Base-by-base conservation (phyloP, 139 green algal species). In the Tetradesmus lagerheimii region DNA sequence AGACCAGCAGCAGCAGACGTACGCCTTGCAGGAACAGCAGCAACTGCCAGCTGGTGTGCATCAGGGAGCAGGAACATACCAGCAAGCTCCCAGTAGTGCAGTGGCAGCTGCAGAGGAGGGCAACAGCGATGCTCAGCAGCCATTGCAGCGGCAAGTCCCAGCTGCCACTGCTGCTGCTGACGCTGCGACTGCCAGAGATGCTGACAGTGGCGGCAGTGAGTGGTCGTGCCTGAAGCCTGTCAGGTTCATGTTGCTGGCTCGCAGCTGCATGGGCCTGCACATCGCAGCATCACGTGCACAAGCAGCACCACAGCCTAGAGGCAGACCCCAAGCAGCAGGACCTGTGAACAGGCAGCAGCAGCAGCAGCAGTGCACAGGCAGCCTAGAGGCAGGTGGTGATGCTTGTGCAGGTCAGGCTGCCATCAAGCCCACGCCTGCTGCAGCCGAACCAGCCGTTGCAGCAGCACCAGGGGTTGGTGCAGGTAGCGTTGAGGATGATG, bases 201-300 rank as follows among this genome's bases (percentile, higher is more conserved):
- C 25, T 37, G 31, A 79, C 1, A n/a, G 23, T 11, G 71, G 29
- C 71, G 31, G 71, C 71, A 38, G 71, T 15, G 71, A 79, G 71
- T 79, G 71, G 71, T 37, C 71, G n/a, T 41, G n/a, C 31, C 71
- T 79, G 71, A 37, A 37, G 71, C 71, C n/a, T 27, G 71, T 79
- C 18, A 4, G 11, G 31, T 79, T 79, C 31, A 37, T 79, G 11
- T 12, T n/a, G 27, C 71, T 79, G 66, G 66, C 66, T 15, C 66
- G 66, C 66, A 34, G 66, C 66, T 76, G 66, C 66, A 76, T 76
- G 66, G 66, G 66, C 66, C 0, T 12, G 35, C 4, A 34, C 66
- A 76, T 16, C 66, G 18, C 66, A 76, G 66, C 66, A 76, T 23
- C 25, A 12, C 66, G 18, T 1, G 66, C 66, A 35, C 66, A 23